Percentiles rank a stretch among this genome's conserved stretches.
Evolutionary conservation across 768 basidiomycete genomes (phyloP).

Genomic region (Candolleomyces efflorescens): DNA sequence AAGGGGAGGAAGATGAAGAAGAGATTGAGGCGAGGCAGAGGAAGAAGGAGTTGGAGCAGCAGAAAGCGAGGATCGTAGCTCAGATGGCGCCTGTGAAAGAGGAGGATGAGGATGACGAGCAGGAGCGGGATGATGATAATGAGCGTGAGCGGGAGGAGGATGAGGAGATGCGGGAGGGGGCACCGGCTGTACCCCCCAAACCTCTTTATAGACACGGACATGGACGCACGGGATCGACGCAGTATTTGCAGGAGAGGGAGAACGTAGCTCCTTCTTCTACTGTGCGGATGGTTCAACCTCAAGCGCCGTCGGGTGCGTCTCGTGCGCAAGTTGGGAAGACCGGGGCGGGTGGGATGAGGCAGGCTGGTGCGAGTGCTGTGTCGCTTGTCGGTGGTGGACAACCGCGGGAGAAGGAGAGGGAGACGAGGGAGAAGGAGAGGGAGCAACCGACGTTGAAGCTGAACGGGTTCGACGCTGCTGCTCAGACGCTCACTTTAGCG

Average conservation of each 20-base stretch:
- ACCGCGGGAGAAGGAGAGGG: conserved; percentile 12
- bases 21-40: conserved; percentile 34
- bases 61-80: conserved; percentile 91
- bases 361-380: no score
- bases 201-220: no score
- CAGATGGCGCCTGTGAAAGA: conserved; percentile 78
- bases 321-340: no score
- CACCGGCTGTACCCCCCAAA: conserved; percentile 14
- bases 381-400: no score
- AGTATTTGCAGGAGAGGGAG: conserved; percentile 20
- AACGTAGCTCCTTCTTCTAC: conserved; percentile 22
- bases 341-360: conserved; percentile 26
- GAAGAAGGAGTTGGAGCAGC: conserved; percentile 80
- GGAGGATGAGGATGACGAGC: conserved; percentile 30
- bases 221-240: no score
- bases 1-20: conserved; percentile 28
- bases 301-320: conserved; percentile 8
- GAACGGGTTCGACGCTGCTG: conserved; percentile 67
- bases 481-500: conserved; percentile 45
- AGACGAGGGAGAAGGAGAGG: conserved; percentile 20
- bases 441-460: conserved; percentile 26
- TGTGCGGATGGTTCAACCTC: background rate
- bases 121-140: no score
- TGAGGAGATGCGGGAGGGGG: background rate
- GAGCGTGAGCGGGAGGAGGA: conserved; percentile 8